A percentile compares a stretch with the other conserved stretches of the same genome.
Conservation (phyloP, 139 green algal genomes). For the Parachlorella kessleri region DNA sequence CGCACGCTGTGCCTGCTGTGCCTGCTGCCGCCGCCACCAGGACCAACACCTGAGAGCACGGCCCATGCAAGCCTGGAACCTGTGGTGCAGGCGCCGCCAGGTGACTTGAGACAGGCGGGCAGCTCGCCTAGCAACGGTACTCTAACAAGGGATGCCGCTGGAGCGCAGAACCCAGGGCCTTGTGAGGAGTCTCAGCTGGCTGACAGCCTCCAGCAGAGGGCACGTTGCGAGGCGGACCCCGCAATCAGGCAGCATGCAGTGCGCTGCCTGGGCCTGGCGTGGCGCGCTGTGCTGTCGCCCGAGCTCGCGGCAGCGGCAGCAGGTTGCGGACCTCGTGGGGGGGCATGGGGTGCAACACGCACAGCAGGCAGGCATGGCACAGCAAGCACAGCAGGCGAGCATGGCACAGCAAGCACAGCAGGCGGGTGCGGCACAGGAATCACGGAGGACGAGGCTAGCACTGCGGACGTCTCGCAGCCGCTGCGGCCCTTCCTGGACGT, state of each 20-base stretch:
- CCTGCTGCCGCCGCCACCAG: neutral
- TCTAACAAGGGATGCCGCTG: too few relatives aligned
- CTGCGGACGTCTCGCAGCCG: too few relatives aligned
- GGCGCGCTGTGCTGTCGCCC: neutral
- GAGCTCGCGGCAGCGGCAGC: too few relatives aligned
- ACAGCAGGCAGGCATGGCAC: neutral
- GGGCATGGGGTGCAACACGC: neutral
- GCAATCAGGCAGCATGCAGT: conserved; percentile 14
- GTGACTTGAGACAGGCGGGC: too few relatives aligned
- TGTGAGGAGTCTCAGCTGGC: neutral
- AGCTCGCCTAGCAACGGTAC: too few relatives aligned
- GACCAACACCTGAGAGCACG: neutral
- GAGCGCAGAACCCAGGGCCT: too few relatives aligned
- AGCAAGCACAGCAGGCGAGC: conserved; percentile 2
- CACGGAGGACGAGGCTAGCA: too few relatives aligned
- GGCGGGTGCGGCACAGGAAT: too few relatives aligned
- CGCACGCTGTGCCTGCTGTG: conserved; percentile 29
- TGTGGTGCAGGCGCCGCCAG: too few relatives aligned
- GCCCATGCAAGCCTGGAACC: too few relatives aligned
- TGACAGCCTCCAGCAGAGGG: neutral
- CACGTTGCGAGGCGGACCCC: conserved; percentile 4
- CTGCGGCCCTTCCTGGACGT: conserved; percentile 18
- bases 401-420: too few relatives aligned
- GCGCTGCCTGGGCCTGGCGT: conserved; percentile 39
- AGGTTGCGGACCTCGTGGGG: too few relatives aligned